These are phyloP conservation scores for Mucuna pruriens DNA, from an alignment of 306 rosid genomes.

Conservation along the genomic window DNA sequence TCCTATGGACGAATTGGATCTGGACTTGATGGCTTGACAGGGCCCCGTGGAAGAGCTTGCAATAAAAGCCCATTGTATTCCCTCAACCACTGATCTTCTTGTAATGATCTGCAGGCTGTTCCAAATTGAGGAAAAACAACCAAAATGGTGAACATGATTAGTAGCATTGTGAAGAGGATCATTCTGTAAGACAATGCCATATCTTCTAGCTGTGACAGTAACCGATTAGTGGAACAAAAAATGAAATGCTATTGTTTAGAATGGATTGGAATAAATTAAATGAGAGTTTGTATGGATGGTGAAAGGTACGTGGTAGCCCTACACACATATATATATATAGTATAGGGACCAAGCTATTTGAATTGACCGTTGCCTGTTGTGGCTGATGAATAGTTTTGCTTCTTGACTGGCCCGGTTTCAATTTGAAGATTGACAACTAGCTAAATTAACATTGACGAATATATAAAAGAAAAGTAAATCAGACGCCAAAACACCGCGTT, in stretches of 20 bases:
- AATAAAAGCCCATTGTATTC: conserved; percentile 34
- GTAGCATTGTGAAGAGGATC: conserved; percentile 19
- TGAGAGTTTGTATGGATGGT: neutral
- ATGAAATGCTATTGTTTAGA: conserved; percentile 30
- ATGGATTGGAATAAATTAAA: neutral
- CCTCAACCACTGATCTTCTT: conserved; percentile 44
- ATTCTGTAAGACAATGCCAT: conserved; percentile 6
- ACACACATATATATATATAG: neutral
- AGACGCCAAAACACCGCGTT: conserved; percentile 8
- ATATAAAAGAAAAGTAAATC: neutral
- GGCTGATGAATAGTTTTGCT: neutral
- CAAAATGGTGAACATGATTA: conserved; percentile 36
- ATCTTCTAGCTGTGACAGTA: neutral
- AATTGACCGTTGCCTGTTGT: conserved; percentile 6
- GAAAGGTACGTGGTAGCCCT: neutral
- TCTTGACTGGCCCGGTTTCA: conserved; percentile 8
- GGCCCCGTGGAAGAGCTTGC: conserved; percentile 45
- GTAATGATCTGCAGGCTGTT: conserved; percentile 33
- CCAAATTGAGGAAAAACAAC: conserved; percentile 39
- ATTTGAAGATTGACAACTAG: conserved; percentile 29
- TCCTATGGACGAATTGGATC: conserved; percentile 26
- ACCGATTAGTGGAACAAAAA: neutral
- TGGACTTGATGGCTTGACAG: neutral
- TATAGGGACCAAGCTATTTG: neutral
- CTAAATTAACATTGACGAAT: neutral